Evolutionary conservation across 257 asterid genomes (phyloP).

Genomic region (Petunia secreta): DNA sequence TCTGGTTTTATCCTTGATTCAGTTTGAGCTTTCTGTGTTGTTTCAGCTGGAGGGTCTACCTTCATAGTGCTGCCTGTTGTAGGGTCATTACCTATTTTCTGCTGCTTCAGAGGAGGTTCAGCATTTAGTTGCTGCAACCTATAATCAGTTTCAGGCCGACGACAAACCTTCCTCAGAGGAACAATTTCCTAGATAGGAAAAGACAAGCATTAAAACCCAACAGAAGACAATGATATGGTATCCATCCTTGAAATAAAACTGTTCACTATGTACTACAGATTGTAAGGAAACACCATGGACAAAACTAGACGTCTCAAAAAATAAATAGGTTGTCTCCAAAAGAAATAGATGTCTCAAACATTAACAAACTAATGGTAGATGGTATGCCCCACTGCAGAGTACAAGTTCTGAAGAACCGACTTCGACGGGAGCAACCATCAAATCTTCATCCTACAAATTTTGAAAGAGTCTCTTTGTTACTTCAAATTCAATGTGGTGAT

Average conservation of each 20-base stretch:
- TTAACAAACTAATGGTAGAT: background rate
- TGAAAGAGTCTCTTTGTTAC: background rate
- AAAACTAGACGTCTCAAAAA: conserved; percentile 13
- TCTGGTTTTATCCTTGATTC: conserved; percentile 12
- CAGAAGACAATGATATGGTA: background rate
- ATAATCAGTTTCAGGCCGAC: conserved; percentile 67
- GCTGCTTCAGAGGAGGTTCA: conserved; percentile 40
- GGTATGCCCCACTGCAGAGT: background rate
- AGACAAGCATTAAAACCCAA: background rate
- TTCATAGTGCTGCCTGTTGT: conserved; percentile 36
- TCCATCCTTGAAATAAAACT: background rate
- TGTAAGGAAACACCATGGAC: background rate
- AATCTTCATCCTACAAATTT: background rate
- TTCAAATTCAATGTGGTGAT: conserved; percentile 1
- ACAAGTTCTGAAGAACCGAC: background rate
- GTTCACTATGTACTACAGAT: background rate
- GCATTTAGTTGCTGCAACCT: conserved; percentile 58
- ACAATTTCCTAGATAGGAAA: conserved; percentile 66
- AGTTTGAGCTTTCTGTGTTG: conserved; percentile 26
- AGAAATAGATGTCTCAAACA: conserved; percentile 1
- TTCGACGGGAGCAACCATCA: background rate
- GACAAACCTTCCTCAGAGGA: conserved; percentile 60
- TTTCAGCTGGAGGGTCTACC: conserved; percentile 32
- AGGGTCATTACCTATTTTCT: conserved; percentile 40
- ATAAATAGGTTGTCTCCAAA: background rate